Evolutionary conservation across 2,329 filamentous ascomycete species (phyloP), one percentile per base, ranked within the genome.

Genomic region (Aspergillus ochraceoroseus): DNA sequence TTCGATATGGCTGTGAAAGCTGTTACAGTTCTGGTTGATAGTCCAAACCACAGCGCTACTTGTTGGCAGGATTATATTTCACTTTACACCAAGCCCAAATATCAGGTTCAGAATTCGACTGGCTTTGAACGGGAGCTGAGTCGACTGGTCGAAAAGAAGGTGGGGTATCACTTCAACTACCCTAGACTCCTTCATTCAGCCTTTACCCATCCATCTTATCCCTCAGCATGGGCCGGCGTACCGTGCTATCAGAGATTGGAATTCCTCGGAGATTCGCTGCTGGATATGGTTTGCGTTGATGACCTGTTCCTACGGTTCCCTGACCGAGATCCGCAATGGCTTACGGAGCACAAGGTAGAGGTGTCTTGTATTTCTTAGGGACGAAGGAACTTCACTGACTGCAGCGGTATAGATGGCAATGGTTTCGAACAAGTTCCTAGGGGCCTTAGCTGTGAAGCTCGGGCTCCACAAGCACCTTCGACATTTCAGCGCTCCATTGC

Each of bases 391-490:
- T 22, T 14, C 28, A 17, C 41, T 58, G 32, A 55, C 14, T 17
- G 18, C 5, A 36, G 22, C n/a, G 28, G 13, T 32, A 23, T 44
- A 72, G 68, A 95, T 94, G 82, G 87, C 89, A n/a, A 95, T 98
- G 86, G 89, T 92, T 0, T 92, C 87, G 38, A 98, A 98, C 67
- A 88, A 89, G 46, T 98, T 96, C 58, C 74, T 95, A 1, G 87
- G 85, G 1, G 86, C 82, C 12, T 71, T 96, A 2, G 84, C 84
- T 44, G 86, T 94, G 2, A 75, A 79, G 32, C 75, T 96, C 0
- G 82, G 77, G 0, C 83, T 96, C 40, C 81, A 95, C 58, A 77
- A 72, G 33, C 82, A 90, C 58, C 67, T 96, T 11, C 75, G 73
- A 55, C 66, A 62, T 48, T 64, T 64, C 46, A 69, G 61, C 41